Percentiles rank a stretch among this genome's conserved stretches.
These are phyloP conservation scores for Dryas alaskensis DNA, from an alignment of 306 rosid species.

Conservation along the genomic window DNA sequence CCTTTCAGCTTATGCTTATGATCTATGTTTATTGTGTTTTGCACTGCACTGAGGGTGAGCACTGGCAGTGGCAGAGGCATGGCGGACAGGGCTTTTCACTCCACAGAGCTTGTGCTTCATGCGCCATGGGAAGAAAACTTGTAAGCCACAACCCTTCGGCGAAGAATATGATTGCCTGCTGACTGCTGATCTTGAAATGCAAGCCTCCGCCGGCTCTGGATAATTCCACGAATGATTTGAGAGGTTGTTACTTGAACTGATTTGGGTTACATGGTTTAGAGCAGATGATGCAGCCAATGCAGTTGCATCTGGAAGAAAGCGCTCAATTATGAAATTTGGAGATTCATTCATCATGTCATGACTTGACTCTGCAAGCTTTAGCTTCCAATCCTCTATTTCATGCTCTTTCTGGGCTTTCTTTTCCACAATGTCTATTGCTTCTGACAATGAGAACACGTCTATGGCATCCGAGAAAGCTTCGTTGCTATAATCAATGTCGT, in stretches of 20 bases:
- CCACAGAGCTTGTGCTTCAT: slow-evolving; percentile 71
- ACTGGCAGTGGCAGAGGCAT: slow-evolving; percentile 32
- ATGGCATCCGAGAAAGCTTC: slow-evolving; percentile 47
- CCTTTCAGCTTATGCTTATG: slow-evolving; percentile 20
- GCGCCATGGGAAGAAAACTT: slow-evolving; percentile 61
- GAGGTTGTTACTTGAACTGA: slow-evolving; percentile 2
- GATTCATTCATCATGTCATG: slow-evolving; percentile 36
- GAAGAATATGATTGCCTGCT: slow-evolving; percentile 41
- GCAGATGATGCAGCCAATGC: slow-evolving; percentile 69
- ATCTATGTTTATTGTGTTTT: slow-evolving; percentile 39
- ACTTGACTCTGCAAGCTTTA: slow-evolving; percentile 47
- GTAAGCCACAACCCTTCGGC: slow-evolving; percentile 68
- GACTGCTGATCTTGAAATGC: slow-evolving; percentile 12
- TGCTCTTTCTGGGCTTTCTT: slow-evolving; percentile 33
- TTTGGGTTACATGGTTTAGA: slow-evolving; percentile 17
- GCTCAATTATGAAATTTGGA: slow-evolving; percentile 68
- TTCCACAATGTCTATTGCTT: slow-evolving; percentile 76
- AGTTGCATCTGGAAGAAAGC: slow-evolving; percentile 85
- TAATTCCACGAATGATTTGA: slow-evolving; percentile 9
- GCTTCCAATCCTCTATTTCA: slow-evolving; percentile 30
- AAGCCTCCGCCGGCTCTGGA: slow-evolving; percentile 31
- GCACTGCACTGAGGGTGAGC: slow-evolving; percentile 28
- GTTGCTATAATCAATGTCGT: slow-evolving; percentile 9
- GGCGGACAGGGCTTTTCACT: slow-evolving; percentile 50
- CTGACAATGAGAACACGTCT: slow-evolving; percentile 74